phyloP scores from a whole-genome alignment of 352 stramenopile genomes.

The Globisporangium canariense region DNA sequence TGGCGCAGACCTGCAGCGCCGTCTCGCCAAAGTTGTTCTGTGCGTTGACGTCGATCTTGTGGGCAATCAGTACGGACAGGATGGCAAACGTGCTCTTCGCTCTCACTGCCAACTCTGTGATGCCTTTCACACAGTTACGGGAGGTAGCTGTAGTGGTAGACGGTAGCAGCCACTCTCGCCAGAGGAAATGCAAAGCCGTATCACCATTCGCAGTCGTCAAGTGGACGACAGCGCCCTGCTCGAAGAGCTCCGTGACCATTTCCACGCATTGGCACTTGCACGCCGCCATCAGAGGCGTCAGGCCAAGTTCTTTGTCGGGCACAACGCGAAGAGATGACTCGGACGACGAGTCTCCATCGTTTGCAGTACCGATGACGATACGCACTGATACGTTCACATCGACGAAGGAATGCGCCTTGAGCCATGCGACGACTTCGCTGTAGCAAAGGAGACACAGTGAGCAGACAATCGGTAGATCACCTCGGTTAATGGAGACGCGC shows the following conservation, averaged over 20 bases:
- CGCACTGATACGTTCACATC: conserved; percentile 65
- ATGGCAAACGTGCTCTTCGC: conserved; percentile 38
- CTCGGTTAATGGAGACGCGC: not conserved
- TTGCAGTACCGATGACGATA: not conserved
- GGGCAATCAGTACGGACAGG: conserved; percentile 30
- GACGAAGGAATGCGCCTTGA: conserved; percentile 56
- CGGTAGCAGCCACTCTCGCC: conserved; percentile 31
- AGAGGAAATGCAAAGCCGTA: conserved; percentile 64
- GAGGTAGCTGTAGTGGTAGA: conserved; percentile 3
- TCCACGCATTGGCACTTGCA: conserved; percentile 48
- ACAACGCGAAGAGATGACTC: conserved; percentile 8
- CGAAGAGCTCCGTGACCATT: conserved; percentile 42
- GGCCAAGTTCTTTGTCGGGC: conserved; percentile 30
- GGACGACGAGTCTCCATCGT: not conserved
- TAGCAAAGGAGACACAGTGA: conserved; percentile 2
- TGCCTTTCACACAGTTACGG: conserved; percentile 24
- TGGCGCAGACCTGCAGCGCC: conserved; percentile 47
- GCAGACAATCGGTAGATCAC: not conserved
- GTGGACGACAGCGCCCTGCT: conserved; percentile 44
- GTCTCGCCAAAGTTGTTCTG: conserved; percentile 72
- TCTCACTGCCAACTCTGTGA: conserved; percentile 26
- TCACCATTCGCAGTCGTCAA: conserved; percentile 64
- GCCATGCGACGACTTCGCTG: conserved; percentile 60
- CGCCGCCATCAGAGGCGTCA: conserved; percentile 71
- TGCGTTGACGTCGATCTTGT: conserved; percentile 41